Evolutionary conservation across 2,329 filamentous ascomycete genomes (phyloP).

Genomic region (Leptographium lundbergii): DNA sequence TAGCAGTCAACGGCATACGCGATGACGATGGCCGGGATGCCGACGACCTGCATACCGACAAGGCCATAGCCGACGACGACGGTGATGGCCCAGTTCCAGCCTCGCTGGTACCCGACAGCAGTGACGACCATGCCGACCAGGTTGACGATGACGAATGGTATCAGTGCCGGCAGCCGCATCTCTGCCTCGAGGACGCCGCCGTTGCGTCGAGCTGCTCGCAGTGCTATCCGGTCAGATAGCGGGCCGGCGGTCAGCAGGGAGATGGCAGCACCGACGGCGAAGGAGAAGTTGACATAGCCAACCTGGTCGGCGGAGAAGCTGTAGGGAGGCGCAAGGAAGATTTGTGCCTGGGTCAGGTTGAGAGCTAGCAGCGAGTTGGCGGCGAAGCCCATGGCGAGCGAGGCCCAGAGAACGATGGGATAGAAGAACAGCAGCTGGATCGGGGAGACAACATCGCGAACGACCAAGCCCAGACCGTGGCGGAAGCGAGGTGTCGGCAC

Average conservation of each 20-base stretch:
- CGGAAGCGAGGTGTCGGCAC: conserved; percentile 13
- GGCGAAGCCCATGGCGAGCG: conserved; percentile 17
- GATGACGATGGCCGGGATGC: conserved; percentile 43
- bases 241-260: conserved; percentile 29
- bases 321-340: conserved; percentile 32
- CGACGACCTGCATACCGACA: conserved; percentile 22
- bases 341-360: conserved; percentile 36
- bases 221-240: conserved; percentile 28
- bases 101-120: conserved; percentile 30
- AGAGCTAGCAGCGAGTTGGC: conserved; percentile 29
- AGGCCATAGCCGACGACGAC: conserved; percentile 32
- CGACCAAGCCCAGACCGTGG: conserved; percentile 12
- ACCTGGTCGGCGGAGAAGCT: conserved; percentile 28
- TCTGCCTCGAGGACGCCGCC: conserved; percentile 31
- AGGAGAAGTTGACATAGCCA: conserved; percentile 35
- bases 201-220: conserved; percentile 23
- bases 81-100: conserved; percentile 35
- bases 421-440: conserved; percentile 15
- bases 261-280: conserved; percentile 27
- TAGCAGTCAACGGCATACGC: conserved; percentile 51
- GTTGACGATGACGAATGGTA: conserved; percentile 30
- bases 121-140: conserved; percentile 32
- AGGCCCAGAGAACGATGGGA: conserved; percentile 19
- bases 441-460: conserved; percentile 18
- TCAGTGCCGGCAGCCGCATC: conserved; percentile 30